phyloP scores from a whole-genome alignment of 2,329 filamentous ascomycete species.

The Leptographium wingfieldii region DNA sequence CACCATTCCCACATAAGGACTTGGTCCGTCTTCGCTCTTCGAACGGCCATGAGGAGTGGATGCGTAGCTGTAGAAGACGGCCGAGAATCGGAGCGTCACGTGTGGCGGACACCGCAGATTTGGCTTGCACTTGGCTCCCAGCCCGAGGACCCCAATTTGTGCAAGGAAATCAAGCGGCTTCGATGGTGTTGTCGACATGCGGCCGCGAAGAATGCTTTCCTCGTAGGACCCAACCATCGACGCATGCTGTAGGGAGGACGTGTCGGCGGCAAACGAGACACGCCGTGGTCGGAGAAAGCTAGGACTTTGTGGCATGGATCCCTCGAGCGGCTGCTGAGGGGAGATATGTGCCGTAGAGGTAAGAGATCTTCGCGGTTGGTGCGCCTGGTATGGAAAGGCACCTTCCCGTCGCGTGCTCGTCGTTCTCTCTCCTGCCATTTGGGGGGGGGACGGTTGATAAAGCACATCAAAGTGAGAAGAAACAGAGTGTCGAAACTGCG shows the following conservation, averaged over 20 bases:
- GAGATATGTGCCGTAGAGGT: constrained; percentile 41
- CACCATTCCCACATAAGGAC: constrained; percentile 88
- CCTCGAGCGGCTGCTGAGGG: constrained; percentile 18
- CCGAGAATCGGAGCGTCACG: constrained; percentile 80
- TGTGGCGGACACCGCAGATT: constrained; percentile 79
- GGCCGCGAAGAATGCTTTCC: constrained; percentile 84
- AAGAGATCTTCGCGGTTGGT: constrained; percentile 65
- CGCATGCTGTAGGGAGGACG: constrained; percentile 70
- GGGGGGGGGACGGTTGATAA: background rate
- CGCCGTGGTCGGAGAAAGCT: constrained; percentile 42
- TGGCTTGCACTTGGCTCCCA: constrained; percentile 68
- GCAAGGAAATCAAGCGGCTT: constrained; percentile 87
- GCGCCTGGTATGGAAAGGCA: constrained; percentile 57
- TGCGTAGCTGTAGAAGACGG: constrained; percentile 90
- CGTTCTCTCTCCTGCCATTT: constrained; percentile 12
- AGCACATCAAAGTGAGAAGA: constrained; percentile 14
- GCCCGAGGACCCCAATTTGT: constrained; percentile 86
- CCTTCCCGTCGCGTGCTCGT: constrained; percentile 40
- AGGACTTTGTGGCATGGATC: constrained; percentile 32
- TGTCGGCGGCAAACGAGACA: constrained; percentile 61
- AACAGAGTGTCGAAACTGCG: background rate
- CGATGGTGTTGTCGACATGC: constrained; percentile 94
- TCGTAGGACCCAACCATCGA: constrained; percentile 98
- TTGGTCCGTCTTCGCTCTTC: constrained; percentile 71
- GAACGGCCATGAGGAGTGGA: constrained; percentile 50